A percentile compares a stretch with the other conserved stretches of the same genome.
Evolutionary conservation across 805 yeast species (phyloP).

Genomic region (Candida nanaspora): DNA sequence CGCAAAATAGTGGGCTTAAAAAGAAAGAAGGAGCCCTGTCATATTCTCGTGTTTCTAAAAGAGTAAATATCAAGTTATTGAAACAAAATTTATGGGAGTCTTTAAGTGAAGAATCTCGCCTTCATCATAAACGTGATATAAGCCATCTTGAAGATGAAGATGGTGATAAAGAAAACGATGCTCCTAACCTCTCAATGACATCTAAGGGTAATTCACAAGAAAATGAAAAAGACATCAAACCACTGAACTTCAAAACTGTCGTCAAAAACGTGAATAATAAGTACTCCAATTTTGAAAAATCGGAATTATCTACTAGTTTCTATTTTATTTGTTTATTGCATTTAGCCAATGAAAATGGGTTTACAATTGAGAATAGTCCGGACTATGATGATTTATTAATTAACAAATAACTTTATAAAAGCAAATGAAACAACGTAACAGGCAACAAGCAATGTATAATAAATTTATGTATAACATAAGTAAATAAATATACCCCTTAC

Average conservation of each 20-base stretch:
- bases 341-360: conserved; percentile 42
- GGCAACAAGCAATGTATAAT: background rate
- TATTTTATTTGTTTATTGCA: conserved; percentile 43
- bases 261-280: conserved; percentile 28
- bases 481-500: background rate
- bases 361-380: conserved; percentile 28
- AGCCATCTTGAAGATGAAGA: conserved; percentile 20
- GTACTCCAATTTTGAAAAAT: conserved; percentile 30
- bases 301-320: conserved; percentile 42
- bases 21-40: conserved; percentile 27
- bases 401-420: background rate
- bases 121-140: conserved; percentile 22
- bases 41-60: conserved; percentile 40
- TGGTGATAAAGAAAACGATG: conserved; percentile 1
- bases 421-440: too few relatives aligned
- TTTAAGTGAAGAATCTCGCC: conserved; percentile 20
- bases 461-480: background rate
- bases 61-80: conserved; percentile 39
- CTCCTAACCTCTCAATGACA: conserved; percentile 2
- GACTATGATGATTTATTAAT: conserved; percentile 31
- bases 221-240: conserved; percentile 3
- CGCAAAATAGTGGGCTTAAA: background rate
- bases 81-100: conserved; percentile 42
- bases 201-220: conserved; percentile 1
- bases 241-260: conserved; percentile 24